Evolutionary conservation across 768 basidiomycete species (phyloP).

Genomic region (Collybiopsis confluens): DNA sequence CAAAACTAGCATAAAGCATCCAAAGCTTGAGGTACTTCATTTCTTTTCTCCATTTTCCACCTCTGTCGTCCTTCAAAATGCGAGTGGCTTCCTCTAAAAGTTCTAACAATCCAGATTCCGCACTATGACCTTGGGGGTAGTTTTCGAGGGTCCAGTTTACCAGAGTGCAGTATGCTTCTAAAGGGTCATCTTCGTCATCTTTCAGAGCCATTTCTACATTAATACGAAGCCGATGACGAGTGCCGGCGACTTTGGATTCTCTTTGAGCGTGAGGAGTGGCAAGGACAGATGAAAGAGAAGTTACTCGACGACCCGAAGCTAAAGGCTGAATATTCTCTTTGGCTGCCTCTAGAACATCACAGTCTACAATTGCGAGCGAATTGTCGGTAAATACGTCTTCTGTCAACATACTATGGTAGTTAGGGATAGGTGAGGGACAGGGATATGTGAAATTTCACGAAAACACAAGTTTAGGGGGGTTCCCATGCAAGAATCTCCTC

Average conservation of each 20-base stretch:
- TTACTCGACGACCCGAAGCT: constrained; percentile 73
- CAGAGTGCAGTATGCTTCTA: constrained; percentile 83
- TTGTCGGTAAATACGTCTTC: constrained; percentile 41
- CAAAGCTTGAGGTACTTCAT: constrained; percentile 89
- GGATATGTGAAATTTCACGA: no score
- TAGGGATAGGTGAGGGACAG: no score
- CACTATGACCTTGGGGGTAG: constrained; percentile 89
- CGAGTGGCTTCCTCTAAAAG: constrained; percentile 90
- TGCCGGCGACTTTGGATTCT: constrained; percentile 62
- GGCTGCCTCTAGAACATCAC: constrained; percentile 75
- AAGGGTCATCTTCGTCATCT: constrained; percentile 74
- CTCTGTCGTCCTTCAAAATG: constrained; percentile 72
- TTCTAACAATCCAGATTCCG: constrained; percentile 87
- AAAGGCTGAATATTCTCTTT: constrained; percentile 88
- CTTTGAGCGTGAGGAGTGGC: constrained; percentile 75
- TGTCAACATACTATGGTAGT: no score
- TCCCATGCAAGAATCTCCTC: no score
- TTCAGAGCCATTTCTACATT: constrained; percentile 77
- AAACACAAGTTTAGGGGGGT: no score
- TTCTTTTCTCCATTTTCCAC: constrained; percentile 72
- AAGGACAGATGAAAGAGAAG: constrained; percentile 69
- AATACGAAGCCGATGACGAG: constrained; percentile 62
- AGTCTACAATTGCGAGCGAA: constrained; percentile 59
- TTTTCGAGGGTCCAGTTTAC: constrained; percentile 93
- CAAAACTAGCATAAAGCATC: constrained; percentile 89